Evolutionary conservation across 257 asterid species (phyloP).

Genomic region (Craterostigma plantagineum): DNA sequence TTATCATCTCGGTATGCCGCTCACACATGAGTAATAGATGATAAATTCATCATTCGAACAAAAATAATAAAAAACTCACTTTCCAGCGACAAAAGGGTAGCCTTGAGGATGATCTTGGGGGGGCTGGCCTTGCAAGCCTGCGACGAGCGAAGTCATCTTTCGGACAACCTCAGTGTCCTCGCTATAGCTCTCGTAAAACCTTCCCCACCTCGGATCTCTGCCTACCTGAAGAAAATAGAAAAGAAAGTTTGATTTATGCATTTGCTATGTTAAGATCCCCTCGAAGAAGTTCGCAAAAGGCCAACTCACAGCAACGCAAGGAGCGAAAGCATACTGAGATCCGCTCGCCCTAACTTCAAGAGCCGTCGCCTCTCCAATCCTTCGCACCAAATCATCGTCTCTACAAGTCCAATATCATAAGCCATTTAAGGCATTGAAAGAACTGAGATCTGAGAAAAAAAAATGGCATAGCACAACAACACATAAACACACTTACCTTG

Average conservation of each 20-base stretch:
- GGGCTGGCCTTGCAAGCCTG: conserved; percentile 90
- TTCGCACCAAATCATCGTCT: conserved; percentile 46
- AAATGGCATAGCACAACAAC: too few relatives aligned
- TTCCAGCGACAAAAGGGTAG: conserved; percentile 88
- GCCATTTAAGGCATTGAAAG: conserved; percentile 1
- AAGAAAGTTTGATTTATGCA: too few relatives aligned
- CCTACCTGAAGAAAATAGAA: conserved; percentile 41
- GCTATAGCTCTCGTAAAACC: conserved; percentile 80
- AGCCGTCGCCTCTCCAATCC: conserved; percentile 84
- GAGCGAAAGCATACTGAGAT: conserved; percentile 80
- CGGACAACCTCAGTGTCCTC: conserved; percentile 71
- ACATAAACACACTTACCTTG: conserved; percentile 20
- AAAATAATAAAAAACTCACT: conserved; percentile 24
- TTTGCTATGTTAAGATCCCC: neutral
- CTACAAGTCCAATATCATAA: conserved; percentile 12
- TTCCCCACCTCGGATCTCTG: conserved; percentile 98
- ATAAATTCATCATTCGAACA: neutral
- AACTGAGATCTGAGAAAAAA: too few relatives aligned
- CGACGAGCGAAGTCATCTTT: conserved; percentile 57
- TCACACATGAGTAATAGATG: too few relatives aligned
- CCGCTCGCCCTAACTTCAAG: conserved; percentile 94
- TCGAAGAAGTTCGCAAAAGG: neutral
- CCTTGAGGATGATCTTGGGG: conserved; percentile 77
- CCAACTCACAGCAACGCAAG: conserved; percentile 91
- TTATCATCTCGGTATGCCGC: too few relatives aligned